Percentiles rank a stretch among this genome's conserved stretches.
Evolutionary conservation across 2,329 filamentous ascomycete genomes (phyloP).

Genomic region (Colletotrichum ledebouriae): DNA sequence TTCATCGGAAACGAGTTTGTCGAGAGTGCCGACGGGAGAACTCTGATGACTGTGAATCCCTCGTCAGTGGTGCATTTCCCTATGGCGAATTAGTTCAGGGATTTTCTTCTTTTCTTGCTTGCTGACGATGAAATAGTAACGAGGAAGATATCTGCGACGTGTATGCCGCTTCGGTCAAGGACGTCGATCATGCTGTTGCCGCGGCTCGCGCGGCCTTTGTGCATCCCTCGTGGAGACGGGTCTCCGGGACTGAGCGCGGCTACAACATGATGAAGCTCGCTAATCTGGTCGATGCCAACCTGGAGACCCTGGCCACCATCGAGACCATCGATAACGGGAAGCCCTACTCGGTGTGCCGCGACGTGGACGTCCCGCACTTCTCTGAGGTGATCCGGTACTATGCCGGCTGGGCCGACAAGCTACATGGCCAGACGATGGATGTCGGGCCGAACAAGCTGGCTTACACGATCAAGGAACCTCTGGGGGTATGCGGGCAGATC

Average conservation of each 20-base stretch:
- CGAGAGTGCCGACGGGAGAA: slow-evolving; percentile 73
- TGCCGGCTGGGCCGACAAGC: slow-evolving; percentile 84
- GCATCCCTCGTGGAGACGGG: slow-evolving; percentile 74
- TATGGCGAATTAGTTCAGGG: too few relatives aligned
- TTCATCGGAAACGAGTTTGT: slow-evolving; percentile 90
- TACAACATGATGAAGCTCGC: slow-evolving; percentile 78
- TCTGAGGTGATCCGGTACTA: slow-evolving; percentile 76
- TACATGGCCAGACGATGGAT: slow-evolving; percentile 82
- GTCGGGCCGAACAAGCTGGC: slow-evolving; percentile 78
- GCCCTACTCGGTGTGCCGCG: slow-evolving; percentile 75
- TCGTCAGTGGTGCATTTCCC: slow-evolving; percentile 61
- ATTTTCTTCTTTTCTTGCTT: neutral
- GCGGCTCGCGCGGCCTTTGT: slow-evolving; percentile 79
- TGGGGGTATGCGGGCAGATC: slow-evolving; percentile 83
- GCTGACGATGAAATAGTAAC: slow-evolving; percentile 49
- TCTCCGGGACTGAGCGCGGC: slow-evolving; percentile 77
- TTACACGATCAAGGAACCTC: slow-evolving; percentile 81
- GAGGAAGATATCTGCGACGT: slow-evolving; percentile 80
- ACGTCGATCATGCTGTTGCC: slow-evolving; percentile 78
- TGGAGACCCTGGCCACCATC: slow-evolving; percentile 61
- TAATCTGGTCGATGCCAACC: slow-evolving; percentile 76
- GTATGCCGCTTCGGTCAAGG: slow-evolving; percentile 74
- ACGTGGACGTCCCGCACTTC: slow-evolving; percentile 69
- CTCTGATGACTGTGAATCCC: slow-evolving; percentile 77
- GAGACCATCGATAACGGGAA: slow-evolving; percentile 89